Evolutionary conservation across 2,329 filamentous ascomycete species (phyloP).

Genomic region (Cladosporium austrohemisphaericum): DNA sequence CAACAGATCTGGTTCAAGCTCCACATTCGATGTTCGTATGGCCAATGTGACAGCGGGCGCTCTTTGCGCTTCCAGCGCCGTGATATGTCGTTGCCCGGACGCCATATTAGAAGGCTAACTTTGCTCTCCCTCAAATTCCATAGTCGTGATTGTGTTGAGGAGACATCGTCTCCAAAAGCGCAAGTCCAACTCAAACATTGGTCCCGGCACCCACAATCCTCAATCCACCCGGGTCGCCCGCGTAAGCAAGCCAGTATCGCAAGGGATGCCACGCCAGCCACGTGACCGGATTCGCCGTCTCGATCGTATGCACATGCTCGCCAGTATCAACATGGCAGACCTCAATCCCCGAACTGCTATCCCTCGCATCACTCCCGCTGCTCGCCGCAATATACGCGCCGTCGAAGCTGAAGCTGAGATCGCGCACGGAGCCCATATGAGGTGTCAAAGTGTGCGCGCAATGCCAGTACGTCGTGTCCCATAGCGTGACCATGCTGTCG

Average conservation of each 20-base stretch:
- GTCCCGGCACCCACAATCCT: slow-evolving; percentile 58
- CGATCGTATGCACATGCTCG: slow-evolving; percentile 67
- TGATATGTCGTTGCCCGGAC: no score
- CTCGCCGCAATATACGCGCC: slow-evolving; percentile 71
- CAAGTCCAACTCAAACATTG: slow-evolving; percentile 14
- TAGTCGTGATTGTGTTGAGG: no score
- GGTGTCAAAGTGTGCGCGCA: slow-evolving; percentile 67
- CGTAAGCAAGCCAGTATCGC: slow-evolving; percentile 70
- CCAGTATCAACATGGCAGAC: slow-evolving; percentile 71
- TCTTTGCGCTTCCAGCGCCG: no score
- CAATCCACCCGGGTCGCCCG: slow-evolving; percentile 61
- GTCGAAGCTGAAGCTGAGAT: slow-evolving; percentile 73
- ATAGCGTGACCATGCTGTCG: slow-evolving; percentile 71
- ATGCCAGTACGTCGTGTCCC: slow-evolving; percentile 75
- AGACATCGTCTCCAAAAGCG: no score
- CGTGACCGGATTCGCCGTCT: slow-evolving; percentile 61
- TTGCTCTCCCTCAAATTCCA: no score
- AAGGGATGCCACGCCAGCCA: slow-evolving; percentile 74
- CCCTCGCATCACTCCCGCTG: slow-evolving; percentile 44
- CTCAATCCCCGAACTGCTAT: slow-evolving; percentile 67
- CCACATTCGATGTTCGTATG: no score
- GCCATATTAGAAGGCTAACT: no score
- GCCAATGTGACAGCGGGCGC: no score
- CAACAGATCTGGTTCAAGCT: no score
- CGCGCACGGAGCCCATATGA: slow-evolving; percentile 65